These are phyloP conservation scores for Fusarium algeriense DNA, from an alignment of 2,329 filamentous ascomycete genomes.

Conservation along the genomic window DNA sequence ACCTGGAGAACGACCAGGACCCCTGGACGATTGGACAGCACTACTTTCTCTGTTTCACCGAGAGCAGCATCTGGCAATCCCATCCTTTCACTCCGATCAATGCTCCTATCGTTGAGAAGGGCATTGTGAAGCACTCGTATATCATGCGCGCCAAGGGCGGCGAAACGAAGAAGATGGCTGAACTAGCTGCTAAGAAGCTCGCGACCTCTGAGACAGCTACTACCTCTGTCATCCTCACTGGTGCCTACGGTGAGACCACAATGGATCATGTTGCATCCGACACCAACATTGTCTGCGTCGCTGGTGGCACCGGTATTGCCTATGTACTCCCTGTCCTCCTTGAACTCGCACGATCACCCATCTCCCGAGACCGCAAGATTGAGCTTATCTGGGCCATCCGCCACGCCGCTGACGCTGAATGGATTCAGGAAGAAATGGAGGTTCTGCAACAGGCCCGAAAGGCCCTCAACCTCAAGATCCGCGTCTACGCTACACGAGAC, in stretches of 20 bases:
- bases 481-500: constrained; percentile 71
- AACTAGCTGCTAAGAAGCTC: constrained; percentile 56
- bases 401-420: constrained; percentile 65
- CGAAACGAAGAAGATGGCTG: constrained; percentile 68
- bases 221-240: constrained; percentile 70
- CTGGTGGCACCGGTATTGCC: constrained; percentile 57
- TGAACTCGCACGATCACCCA: constrained; percentile 53
- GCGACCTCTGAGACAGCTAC: constrained; percentile 49
- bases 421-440: constrained; percentile 69
- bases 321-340: constrained; percentile 56
- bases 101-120: constrained; percentile 58
- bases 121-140: constrained; percentile 64
- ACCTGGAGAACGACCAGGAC: constrained; percentile 71
- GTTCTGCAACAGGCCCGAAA: constrained; percentile 55
- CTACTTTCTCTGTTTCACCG: constrained; percentile 77
- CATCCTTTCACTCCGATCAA: constrained; percentile 77
- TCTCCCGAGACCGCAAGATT: constrained; percentile 61
- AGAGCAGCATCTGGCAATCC: constrained; percentile 76
- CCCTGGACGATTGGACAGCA: constrained; percentile 77
- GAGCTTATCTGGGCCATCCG: constrained; percentile 76
- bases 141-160: constrained; percentile 69
- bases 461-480: constrained; percentile 62
- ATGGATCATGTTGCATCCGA: constrained; percentile 56
- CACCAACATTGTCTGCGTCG: constrained; percentile 56
- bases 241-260: constrained; percentile 71